These are phyloP conservation scores for Dendrobium chrysotoxum DNA, from an alignment of 106 monocot genomes.

Conservation along the genomic window DNA sequence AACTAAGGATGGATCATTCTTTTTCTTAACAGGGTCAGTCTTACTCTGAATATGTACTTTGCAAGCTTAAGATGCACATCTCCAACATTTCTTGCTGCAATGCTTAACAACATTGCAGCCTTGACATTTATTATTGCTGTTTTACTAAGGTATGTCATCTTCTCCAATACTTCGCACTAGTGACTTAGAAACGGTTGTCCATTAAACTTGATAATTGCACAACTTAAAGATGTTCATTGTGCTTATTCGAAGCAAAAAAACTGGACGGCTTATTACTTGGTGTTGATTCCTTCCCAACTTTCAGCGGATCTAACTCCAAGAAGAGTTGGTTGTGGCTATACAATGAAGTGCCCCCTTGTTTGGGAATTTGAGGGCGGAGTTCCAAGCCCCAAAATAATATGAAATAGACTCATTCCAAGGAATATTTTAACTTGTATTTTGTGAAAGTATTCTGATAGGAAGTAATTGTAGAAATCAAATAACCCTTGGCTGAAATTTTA, in stretches of 20 bases:
- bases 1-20: neutral
- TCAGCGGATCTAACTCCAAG: no score
- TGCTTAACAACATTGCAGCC: slow-evolving; percentile 79
- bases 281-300: no score
- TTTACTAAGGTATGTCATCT: slow-evolving; percentile 43
- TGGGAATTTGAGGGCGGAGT: no score
- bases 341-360: no score
- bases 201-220: no score
- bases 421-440: neutral
- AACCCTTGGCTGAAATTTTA: no score
- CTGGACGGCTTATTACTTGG: no score
- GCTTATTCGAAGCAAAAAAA: no score
- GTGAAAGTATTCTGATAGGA: neutral
- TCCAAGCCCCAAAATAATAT: neutral
- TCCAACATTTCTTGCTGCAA: slow-evolving; percentile 64
- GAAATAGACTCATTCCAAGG: neutral
- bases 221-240: no score
- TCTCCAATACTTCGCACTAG: neutral
- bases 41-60: slow-evolving; percentile 90
- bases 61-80: slow-evolving; percentile 81
- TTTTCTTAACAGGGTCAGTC: slow-evolving; percentile 46
- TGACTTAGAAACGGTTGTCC: no score
- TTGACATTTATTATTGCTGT: slow-evolving; percentile 82
- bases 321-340: no score
- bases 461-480: no score